A percentile compares a stretch with the other conserved stretches of the same genome.
Evolutionary conservation across 208 protist genomes (phyloP).

Genomic region (Leishmania guyanensis): DNA sequence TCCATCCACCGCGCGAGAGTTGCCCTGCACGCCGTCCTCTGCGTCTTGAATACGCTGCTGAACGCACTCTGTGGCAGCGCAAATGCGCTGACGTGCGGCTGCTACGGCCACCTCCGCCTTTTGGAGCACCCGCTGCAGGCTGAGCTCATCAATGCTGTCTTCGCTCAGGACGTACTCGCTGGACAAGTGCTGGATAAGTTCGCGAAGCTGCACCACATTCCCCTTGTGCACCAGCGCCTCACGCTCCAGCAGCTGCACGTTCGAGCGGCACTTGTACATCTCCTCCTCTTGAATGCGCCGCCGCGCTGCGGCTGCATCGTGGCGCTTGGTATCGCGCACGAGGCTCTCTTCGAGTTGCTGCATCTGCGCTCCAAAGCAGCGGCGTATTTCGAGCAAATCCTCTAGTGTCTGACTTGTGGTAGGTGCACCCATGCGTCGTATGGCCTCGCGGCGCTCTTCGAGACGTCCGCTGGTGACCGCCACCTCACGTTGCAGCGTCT

Average conservation of each 20-base stretch:
- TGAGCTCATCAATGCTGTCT: conserved; percentile 52
- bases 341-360: conserved; percentile 35
- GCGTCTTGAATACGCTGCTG: conserved; percentile 10
- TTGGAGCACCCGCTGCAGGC: conserved; percentile 31
- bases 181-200: conserved; percentile 30
- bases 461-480: conserved; percentile 65
- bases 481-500: conserved; percentile 58
- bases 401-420: conserved; percentile 43
- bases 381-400: conserved; percentile 45
- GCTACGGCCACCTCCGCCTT: conserved; percentile 31
- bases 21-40: conserved; percentile 33
- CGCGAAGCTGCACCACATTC: conserved; percentile 37
- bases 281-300: conserved; percentile 41
- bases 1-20: conserved; percentile 49
- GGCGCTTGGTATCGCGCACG: conserved; percentile 29
- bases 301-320: conserved; percentile 32
- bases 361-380: conserved; percentile 42
- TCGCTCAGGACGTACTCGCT: conserved; percentile 42
- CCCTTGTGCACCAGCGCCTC: conserved; percentile 54
- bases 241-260: conserved; percentile 50
- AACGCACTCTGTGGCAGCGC: neutral
- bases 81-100: conserved; percentile 10
- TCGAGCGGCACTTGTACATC: conserved; percentile 36
- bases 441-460: conserved; percentile 59
- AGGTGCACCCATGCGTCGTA: conserved; percentile 34